These are phyloP conservation scores for Tetrapyrgos nigripes DNA, from an alignment of 1,284 basidiomycete species.

Conservation along the genomic window DNA sequence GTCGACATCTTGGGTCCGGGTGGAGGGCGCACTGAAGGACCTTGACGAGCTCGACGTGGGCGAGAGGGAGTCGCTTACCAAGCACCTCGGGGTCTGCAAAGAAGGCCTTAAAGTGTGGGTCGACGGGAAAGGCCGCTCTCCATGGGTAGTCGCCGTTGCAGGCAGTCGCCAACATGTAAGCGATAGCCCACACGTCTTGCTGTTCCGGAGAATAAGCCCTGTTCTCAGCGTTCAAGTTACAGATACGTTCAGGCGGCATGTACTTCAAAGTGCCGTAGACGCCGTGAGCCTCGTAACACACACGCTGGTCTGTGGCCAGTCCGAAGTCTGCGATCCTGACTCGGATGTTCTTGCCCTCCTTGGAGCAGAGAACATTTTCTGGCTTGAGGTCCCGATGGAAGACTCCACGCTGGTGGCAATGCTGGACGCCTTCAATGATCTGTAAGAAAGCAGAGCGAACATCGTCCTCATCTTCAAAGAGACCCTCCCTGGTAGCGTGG, in stretches of 20 bases:
- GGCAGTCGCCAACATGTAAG: neutral
- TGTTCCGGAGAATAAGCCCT: neutral
- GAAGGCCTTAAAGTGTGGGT: neutral
- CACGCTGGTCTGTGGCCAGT: neutral
- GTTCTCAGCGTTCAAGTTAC: neutral
- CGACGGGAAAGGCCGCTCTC: neutral
- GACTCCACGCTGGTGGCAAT: conserved; percentile 5
- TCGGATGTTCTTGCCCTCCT: neutral
- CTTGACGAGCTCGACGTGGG: neutral
- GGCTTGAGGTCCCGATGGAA: conserved; percentile 14
- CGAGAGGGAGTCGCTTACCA: neutral
- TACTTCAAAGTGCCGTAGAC: neutral
- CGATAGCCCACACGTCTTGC: neutral
- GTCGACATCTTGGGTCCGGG: too few species aligned
- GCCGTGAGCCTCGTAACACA: neutral
- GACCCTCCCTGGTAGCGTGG: neutral
- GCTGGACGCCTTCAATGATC: conserved; percentile 8
- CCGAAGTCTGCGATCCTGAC: conserved; percentile 14
- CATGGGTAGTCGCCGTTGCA: neutral
- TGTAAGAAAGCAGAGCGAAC: neutral
- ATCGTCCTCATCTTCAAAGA: neutral
- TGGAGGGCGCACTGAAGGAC: neutral
- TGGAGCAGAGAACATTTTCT: conserved; percentile 11
- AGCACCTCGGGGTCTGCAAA: neutral
- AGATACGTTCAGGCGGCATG: neutral